Base-by-base conservation (phyloP, 139 green algal genomes). In the Spirogloea muscicola region DNA sequence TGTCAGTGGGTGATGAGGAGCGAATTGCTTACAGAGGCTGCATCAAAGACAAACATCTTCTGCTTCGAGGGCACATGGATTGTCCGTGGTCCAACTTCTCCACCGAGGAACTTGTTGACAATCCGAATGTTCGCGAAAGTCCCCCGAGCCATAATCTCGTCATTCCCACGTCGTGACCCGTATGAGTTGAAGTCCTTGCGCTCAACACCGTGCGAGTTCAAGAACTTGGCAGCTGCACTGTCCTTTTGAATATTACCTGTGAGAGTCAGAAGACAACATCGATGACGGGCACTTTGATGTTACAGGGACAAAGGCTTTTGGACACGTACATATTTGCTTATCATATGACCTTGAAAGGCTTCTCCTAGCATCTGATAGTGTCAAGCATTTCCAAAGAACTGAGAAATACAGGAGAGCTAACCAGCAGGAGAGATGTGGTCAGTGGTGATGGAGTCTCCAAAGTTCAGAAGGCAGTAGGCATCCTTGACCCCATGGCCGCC, bases 51-150 rank as follows among this genome's bases (percentile, higher is more conserved):
- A 27, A 49, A 65, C 79, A 85, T 80, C 49, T 72, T 82, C 34
- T 82, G 67, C 13, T 49, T 49, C 1, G 13, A 51, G 31, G 69
- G 69, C 38, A 81, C 61, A 52, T 84, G 69, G 0, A 84, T 36
- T 2, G 76, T 84, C 39, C 58, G 41, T 10, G 69, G 76, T 0
- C 75, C 75, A 27, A 82, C 75, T 58, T 79, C 67, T n/a, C 75
- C 75, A 1, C 58, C 57, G 67, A 82, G 21, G 16, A 81, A 77
- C 73, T 83, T 80, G 71, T 83, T 83, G 36, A 84, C 76, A n/a
- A 85, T 82, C 21, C 80, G 80, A 38, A 85, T 85, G 77, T 85
- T 85, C 68, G 80, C 80, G 40, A 85, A 85, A 10, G 80, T 85
- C 52, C 80, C 80, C 6, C 80, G 77, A 21, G 69, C 74, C 80